Percentiles rank a stretch among this genome's conserved stretches.
Evolutionary conservation across 108 stramenopile genomes (phyloP).

Genomic region (Nannochloropsis gaditana): DNA sequence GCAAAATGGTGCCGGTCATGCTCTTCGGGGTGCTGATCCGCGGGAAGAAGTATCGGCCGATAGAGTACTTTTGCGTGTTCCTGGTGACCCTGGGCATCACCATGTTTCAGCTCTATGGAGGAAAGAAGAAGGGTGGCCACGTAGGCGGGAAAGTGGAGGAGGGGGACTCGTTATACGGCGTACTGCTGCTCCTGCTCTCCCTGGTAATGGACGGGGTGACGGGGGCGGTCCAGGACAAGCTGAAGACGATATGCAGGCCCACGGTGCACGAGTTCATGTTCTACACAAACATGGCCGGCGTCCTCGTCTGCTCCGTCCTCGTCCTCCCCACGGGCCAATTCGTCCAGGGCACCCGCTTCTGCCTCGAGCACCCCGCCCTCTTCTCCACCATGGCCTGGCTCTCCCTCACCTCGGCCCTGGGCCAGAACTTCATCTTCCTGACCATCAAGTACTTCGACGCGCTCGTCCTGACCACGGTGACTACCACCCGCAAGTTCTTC

Average conservation of each 20-base stretch:
- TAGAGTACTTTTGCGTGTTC: conserved; percentile 43
- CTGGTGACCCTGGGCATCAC: conserved; percentile 46
- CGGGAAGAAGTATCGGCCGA: conserved; percentile 39
- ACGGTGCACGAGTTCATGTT: conserved; percentile 78
- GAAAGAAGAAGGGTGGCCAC: background rate
- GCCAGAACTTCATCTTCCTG: conserved; percentile 97
- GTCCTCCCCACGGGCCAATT: conserved; percentile 60
- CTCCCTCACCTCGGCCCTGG: conserved; percentile 81
- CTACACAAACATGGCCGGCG: conserved; percentile 71
- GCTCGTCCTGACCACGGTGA: conserved; percentile 86
- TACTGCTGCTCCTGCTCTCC: conserved; percentile 35
- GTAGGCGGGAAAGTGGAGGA: background rate
- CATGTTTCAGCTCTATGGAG: conserved; percentile 26
- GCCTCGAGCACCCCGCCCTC: conserved; percentile 65
- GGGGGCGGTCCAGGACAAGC: conserved; percentile 53
- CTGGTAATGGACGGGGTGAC: conserved; percentile 50
- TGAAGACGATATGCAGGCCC: conserved; percentile 60
- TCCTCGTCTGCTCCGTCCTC: conserved; percentile 56
- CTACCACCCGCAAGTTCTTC: conserved; percentile 97
- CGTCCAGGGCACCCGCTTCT: conserved; percentile 56
- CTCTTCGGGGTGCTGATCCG: conserved; percentile 53
- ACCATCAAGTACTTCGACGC: conserved; percentile 96
- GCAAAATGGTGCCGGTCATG: conserved; percentile 58
- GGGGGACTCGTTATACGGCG: conserved; percentile 31
- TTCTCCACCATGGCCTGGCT: conserved; percentile 75